Base-by-base conservation (phyloP, 2,329 filamentous ascomycete species). In the Xylaria sp. region DNA sequence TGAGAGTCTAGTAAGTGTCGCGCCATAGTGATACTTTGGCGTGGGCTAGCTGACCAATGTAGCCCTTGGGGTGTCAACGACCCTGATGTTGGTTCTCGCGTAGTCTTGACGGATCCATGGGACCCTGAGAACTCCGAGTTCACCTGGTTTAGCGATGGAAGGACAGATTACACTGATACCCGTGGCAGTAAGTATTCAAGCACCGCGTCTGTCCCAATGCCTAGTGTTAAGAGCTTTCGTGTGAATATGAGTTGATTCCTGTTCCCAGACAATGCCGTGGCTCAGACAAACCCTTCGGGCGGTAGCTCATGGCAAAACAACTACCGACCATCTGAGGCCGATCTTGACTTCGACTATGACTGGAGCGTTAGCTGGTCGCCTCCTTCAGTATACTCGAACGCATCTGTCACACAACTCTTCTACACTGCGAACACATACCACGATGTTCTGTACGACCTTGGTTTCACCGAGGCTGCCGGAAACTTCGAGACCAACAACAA, bases 401-500 rank as follows among this genome's bases (percentile, higher is more conserved):
- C 84, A 1, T 85, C 85, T 0, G 76, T 85, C 54, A 81, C 83
- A 0, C 86, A 88, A 73, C 79, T 87, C 4, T 88, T 86, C 75
- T 88, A 88, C 77, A 86, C 84, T 0, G 78, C 80, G 35, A 87
- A 88, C 77, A 78, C 77, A 35, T 87, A 84, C 73, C 86, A 88
- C 68, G 86, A 88, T 60, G 71, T 88, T 0, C 78, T 88, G 9
- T 83, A 87, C 67, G 71, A 76, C 5, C 80, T 88, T 0, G 85
- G 86, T 4, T 88, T 88, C 73, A 83, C 77, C 37, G 85, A 88
- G 72, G 72, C 67, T 0, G 84, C 86, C 0, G 85, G 85, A 5
- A 88, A 88, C 74, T 88, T 88, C 72, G 80, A 88, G 74, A 69
- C 74, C 55, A 83, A 85, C 76, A 87, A 87, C 77, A 80, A 83